Evolutionary conservation across 345 rosid species (phyloP).

Genomic region (Acer yangbiense): DNA sequence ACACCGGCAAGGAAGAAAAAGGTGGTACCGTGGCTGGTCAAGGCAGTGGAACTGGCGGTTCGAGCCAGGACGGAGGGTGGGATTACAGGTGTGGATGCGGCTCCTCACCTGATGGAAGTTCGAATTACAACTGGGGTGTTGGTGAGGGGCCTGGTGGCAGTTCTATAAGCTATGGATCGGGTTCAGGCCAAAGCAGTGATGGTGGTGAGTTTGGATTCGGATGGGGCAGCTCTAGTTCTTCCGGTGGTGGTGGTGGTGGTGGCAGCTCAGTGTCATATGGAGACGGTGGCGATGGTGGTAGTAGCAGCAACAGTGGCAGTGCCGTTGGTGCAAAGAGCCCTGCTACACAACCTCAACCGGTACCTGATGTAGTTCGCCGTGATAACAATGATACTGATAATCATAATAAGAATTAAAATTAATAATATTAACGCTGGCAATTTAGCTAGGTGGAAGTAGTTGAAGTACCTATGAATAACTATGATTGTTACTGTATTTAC

Average conservation of each 20-base stretch:
- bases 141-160: slow-evolving; percentile 21
- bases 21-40: background rate
- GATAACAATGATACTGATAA: background rate
- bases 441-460: background rate
- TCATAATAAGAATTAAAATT: background rate
- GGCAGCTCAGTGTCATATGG: background rate
- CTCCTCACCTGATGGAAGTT: slow-evolving; percentile 17
- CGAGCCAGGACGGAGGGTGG: background rate
- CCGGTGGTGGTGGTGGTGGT: background rate
- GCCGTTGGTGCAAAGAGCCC: background rate
- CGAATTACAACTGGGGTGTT: slow-evolving; percentile 20
- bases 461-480: background rate
- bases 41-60: background rate
- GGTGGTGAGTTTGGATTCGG: slow-evolving; percentile 20
- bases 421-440: background rate
- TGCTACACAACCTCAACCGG: background rate
- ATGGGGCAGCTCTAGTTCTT: slow-evolving; percentile 17
- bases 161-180: slow-evolving; percentile 7
- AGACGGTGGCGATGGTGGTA: background rate
- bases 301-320: too few relatives aligned
- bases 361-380: background rate
- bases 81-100: background rate
- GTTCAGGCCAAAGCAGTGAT: background rate
- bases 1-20: background rate
- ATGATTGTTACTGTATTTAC: background rate